Base-by-base conservation (phyloP, 495 filamentous ascomycete species). In the Melanomma pulvis-pyrius region DNA sequence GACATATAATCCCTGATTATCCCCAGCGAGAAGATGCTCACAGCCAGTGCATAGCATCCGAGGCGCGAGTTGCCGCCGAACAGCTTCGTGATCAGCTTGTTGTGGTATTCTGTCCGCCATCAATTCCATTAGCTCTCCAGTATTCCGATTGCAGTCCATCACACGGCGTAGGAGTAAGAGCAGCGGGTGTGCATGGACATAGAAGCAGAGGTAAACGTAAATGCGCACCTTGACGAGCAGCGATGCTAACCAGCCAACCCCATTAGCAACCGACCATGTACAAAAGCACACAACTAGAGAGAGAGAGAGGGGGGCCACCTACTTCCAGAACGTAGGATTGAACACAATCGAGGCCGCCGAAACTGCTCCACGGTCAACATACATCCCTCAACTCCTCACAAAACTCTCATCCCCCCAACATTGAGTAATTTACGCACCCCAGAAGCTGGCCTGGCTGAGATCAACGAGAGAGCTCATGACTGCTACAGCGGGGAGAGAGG, bases 31-130 rank as follows among this genome's bases (percentile, higher is more conserved):
- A 98, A 98, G 77, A 98, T 98, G 51, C 87, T 84, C 58, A 86
- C 76, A 39, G 93, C 94, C 32, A 98, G 88, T 68, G 84, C 87
- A 76, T 98, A 98, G 87, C 93, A 97, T 59, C 87, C 94, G 66
- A 84, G 80, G 71, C 90, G 88, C 30, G 88, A 83, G 73, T 88
- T 92, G 67, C 91, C 90, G 48, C 87, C 84, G 74, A 96, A 96
- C 67, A 93, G 84, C 74, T 88, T 89, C 68, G 93, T 97, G 49
- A 98, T 82, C 76, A 89, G 82, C 77, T 91, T 90, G 76, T 88
- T 91, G 79, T 88, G 90, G 80, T 98, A 97, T 79, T 98, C 94
- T 96, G 59, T 24, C 6, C 21, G 9, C 26, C 51, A 13, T 13
- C 25, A 8, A 36, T 36, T 34, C 25, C 17, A 34, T 52, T 17